A percentile compares a stretch with the other conserved stretches of the same genome.
These are phyloP conservation scores for Chenopodium quinoa DNA, from an alignment of 148 eudicot genomes.

Conservation along the genomic window DNA sequence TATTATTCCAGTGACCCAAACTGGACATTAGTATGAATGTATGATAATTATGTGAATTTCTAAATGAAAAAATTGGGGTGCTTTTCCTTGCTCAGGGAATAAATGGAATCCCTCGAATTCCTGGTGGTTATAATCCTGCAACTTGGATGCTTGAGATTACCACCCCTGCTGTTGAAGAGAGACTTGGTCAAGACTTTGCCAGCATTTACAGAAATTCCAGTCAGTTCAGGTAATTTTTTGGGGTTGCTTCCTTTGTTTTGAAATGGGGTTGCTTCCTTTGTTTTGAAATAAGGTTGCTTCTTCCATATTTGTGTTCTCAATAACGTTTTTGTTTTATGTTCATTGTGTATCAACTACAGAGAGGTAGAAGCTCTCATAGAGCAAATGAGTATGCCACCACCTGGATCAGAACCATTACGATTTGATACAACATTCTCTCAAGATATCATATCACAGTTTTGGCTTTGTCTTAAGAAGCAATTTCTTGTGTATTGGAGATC, in stretches of 20 bases:
- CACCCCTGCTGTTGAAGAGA: slow-evolving; percentile 68
- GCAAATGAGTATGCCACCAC: slow-evolving; percentile 48
- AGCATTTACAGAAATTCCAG: slow-evolving; percentile 56
- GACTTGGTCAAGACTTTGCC: slow-evolving; percentile 67
- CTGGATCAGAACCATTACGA: slow-evolving; percentile 49
- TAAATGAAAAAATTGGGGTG: background rate
- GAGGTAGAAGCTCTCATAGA: slow-evolving; percentile 65
- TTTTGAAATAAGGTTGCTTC: background rate
- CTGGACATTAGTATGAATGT: background rate
- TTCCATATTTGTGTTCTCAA: background rate
- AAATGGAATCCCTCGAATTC: slow-evolving; percentile 60
- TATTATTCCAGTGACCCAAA: background rate
- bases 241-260: background rate
- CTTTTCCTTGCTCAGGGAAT: slow-evolving; percentile 42
- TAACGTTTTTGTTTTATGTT: background rate
- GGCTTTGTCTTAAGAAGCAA: slow-evolving; percentile 72
- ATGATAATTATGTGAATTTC: background rate
- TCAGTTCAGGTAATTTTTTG: slow-evolving; percentile 55
- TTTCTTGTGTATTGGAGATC: slow-evolving; percentile 81
- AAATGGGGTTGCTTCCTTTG: background rate
- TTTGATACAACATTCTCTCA: slow-evolving; percentile 61
- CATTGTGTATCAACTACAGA: slow-evolving; percentile 27
- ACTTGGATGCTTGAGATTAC: slow-evolving; percentile 98
- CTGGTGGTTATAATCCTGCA: slow-evolving; percentile 81
- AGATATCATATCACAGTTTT: slow-evolving; percentile 53